A percentile compares a stretch with the other conserved stretches of the same genome.
Evolutionary conservation across 345 rosid genomes (phyloP).

Genomic region (Sonneratia alba): DNA sequence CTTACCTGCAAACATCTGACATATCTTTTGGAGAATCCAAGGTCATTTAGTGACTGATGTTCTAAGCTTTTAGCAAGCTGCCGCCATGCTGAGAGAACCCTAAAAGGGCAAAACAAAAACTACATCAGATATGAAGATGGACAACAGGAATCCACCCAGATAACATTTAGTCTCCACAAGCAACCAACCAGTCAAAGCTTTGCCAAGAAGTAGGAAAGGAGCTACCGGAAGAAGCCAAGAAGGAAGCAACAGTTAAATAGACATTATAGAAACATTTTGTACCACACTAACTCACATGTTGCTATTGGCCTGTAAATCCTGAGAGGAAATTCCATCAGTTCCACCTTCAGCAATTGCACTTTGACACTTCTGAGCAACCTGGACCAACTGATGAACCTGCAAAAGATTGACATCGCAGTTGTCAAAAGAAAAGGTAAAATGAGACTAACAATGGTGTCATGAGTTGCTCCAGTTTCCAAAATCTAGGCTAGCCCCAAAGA

Average conservation of each 20-base stretch:
- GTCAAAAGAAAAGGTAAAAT: not conserved
- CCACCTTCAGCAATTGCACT: slow-evolving; percentile 86
- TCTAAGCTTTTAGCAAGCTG: slow-evolving; percentile 90
- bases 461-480: not conserved
- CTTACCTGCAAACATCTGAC: slow-evolving; percentile 92
- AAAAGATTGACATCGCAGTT: not conserved
- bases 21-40: slow-evolving; percentile 94
- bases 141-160: not conserved
- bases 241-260: no score
- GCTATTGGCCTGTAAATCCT: slow-evolving; percentile 88
- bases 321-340: slow-evolving; percentile 78
- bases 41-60: slow-evolving; percentile 76
- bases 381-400: slow-evolving; percentile 88
- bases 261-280: no score
- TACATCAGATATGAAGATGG: slow-evolving; percentile 1
- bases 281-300: slow-evolving; percentile 51
- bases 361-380: slow-evolving; percentile 95
- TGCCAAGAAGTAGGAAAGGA: not conserved
- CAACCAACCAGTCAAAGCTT: not conserved
- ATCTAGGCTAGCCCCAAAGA: no score
- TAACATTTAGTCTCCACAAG: not conserved
- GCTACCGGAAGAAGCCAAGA: no score
- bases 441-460: not conserved
- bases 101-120: slow-evolving; percentile 15
- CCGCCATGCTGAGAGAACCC: slow-evolving; percentile 88